Evolutionary conservation across 1,284 basidiomycete genomes (phyloP).

Genomic region (Phylloboletellus chloephorus): DNA sequence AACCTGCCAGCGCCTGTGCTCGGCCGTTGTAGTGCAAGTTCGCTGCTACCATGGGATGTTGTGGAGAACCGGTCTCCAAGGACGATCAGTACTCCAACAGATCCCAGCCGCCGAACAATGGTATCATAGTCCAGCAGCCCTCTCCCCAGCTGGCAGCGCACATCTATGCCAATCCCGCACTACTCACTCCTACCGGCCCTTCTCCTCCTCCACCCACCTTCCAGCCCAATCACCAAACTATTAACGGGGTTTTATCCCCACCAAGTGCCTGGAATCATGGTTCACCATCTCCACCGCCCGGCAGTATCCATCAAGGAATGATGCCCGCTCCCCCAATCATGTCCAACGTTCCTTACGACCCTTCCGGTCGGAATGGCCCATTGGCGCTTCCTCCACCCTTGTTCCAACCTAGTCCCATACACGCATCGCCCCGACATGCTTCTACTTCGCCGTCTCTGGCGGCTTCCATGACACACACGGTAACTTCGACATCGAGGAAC

Average conservation of each 20-base stretch:
- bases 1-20: background rate
- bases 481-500: constrained; percentile 6
- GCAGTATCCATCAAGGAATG: constrained; percentile 9
- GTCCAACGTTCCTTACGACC: constrained; percentile 5
- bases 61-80: constrained; percentile 40
- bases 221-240: constrained; percentile 22
- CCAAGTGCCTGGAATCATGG: constrained; percentile 29
- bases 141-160: constrained; percentile 32
- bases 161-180: constrained; percentile 21
- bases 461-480: constrained; percentile 1
- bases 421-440: constrained; percentile 28
- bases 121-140: constrained; percentile 50
- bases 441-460: constrained; percentile 21
- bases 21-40: background rate
- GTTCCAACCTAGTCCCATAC: constrained; percentile 35
- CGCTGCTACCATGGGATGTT: constrained; percentile 48
- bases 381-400: constrained; percentile 7
- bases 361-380: constrained; percentile 1
- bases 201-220: constrained; percentile 28
- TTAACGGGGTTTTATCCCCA: constrained; percentile 10
- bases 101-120: constrained; percentile 16
- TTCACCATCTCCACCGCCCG: constrained; percentile 32
- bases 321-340: constrained; percentile 1
- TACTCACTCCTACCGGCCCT: constrained; percentile 20
- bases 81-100: constrained; percentile 35